Base-by-base conservation (phyloP, 371 early-diverging fungal genomes). In the Circinella minor region DNA sequence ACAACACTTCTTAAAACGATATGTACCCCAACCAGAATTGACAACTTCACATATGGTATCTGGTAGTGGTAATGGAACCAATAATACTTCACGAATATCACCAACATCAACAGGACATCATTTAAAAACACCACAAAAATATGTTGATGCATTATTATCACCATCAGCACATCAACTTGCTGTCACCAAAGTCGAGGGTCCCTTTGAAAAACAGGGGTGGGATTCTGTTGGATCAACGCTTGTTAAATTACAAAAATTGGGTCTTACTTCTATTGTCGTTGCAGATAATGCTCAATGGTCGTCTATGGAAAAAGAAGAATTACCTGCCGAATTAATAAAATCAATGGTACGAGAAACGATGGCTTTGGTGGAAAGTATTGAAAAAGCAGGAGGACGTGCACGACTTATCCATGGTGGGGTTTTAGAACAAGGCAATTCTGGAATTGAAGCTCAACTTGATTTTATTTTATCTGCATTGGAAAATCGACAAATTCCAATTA, bases 371-470 rank as follows among this genome's bases (percentile, higher is more conserved):
- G 92, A 94, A 62, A 86, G 88, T 5, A 89, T 96, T 63, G 94
- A 95, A 54, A 75, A 73, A 10, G 89, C 86, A n/a, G 94, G 94
- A 13, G 94, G 93, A 15, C 79, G 87, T n/a, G 91, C 93, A 4
- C 82, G 90, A 39, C 83, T 92, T 4, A 68, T 94, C 20, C 87
- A 78, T 55, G 57, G 57, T 38, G 76, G 80, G 3, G 71, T 74
- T 15, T 37, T 73, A 9, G 72, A 81, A 10, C 74, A 74, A 55
- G 61, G 73, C 34, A 36, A 18, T 4, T 36, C 59, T 47, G 54
- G 65, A 20, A 64, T 81, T 9, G 72, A 77, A 18, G 68, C 80
- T 9, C 75, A 81, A 54, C 38, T 74, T 4, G 82, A 83, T 36
- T 79, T 81, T 62, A 74, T 85, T 43, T 64, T 78, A n/a, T 76